Evolutionary conservation across 331 rosid genomes (phyloP), one percentile per base, ranked within the genome.

Genomic region (Malus hybrid): DNA sequence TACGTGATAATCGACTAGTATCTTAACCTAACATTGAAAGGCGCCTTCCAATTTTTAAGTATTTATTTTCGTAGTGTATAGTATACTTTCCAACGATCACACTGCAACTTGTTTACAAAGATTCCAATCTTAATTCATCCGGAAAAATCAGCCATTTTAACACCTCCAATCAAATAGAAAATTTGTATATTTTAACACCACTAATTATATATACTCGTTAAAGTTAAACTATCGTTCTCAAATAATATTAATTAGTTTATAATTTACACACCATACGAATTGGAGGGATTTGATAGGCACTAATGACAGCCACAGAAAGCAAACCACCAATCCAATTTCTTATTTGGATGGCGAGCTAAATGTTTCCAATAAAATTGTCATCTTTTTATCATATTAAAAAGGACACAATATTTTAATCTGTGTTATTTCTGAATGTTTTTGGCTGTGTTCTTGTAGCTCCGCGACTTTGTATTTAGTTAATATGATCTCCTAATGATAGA

Each of bases 261-360:
- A 28, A 28, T 12, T 62, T 55, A 71, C 55, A 16, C 50, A 69
- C 57, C 34, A 77, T 54, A 32, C 77, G 44, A 73, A 76, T 73
- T 57, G 61, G 20, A 55, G 61, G 61, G 27, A 16, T 59, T 10
- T 33, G 31, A 44, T 74, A 46, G 39, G 71, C 46, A 31, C 10
- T 46, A 55, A 16, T 15, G 78, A 64, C 52, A 81, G 71, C 81
- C 79, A 60, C 69, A 68, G 46, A n/a, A 50, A 46, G 33, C 55
- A 36, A 52, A 42, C 12, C 34, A 15, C 4, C 34, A 34, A 14
- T 72, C n/a, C 27, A 16, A 36, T 28, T 48, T 67, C 11, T 15
- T 3, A 55, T 76, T 34, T 67, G 13, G 63, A 71, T 33, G 36
- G 74, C 48, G 65, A 78, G 56, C 78, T 34, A 7, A 6, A 65